Conservation (phyloP, 192 early-diverging fungal species). For the Backusella westeae region DNA sequence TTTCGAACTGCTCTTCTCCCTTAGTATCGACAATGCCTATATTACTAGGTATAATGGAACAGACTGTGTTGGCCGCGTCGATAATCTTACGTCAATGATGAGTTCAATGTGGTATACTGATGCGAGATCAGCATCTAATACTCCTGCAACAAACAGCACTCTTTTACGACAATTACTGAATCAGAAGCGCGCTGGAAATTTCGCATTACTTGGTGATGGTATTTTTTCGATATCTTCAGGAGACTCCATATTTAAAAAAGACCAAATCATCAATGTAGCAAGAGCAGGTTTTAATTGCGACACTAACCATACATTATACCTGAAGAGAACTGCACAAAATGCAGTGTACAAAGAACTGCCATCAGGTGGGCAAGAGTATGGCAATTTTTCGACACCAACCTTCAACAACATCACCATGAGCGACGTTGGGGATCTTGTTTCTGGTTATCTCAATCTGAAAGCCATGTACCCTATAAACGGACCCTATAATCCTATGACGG, state of each 20-base stretch:
- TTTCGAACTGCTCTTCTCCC: not conserved
- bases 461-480: not conserved
- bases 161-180: not conserved
- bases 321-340: not conserved
- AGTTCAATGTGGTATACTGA: not conserved
- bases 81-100: not conserved
- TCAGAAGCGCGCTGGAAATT: not conserved
- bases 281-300: not conserved
- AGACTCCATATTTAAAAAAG: not conserved
- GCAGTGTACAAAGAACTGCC: not conserved
- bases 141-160: not conserved
- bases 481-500: not conserved
- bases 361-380: not conserved
- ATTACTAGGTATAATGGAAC: not conserved
- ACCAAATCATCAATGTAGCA: not conserved
- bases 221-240: not conserved
- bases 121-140: not conserved
- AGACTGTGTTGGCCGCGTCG: not conserved
- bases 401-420: not conserved
- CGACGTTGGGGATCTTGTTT: not conserved
- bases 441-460: not conserved
- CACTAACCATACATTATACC: not conserved
- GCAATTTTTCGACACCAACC: not conserved
- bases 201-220: not conserved
- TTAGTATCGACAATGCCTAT: not conserved